Evolutionary conservation across 139 green algal species (phyloP).

Genomic region (Yamagishiella unicocca): DNA sequence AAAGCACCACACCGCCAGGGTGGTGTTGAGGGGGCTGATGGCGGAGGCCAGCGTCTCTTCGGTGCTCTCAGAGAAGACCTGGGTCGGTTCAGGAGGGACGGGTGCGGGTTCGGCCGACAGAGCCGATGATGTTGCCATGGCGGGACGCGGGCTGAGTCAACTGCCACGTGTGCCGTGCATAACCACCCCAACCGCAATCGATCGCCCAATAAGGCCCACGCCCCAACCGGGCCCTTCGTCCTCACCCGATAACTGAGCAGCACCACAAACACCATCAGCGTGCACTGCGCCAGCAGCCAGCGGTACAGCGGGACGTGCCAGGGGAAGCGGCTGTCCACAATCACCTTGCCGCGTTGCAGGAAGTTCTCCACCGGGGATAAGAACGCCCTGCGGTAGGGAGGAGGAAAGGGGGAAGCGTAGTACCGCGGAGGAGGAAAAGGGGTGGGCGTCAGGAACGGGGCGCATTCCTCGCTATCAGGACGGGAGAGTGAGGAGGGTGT

Average conservation of each 20-base stretch:
- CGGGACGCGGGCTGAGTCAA: no score
- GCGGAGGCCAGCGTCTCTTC: not conserved
- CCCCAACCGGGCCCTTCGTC: not conserved
- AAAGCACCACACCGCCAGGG: conserved; percentile 25
- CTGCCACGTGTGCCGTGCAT: no score
- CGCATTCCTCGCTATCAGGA: no score
- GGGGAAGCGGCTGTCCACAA: conserved; percentile 31
- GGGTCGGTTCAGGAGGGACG: not conserved
- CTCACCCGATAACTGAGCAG: conserved; percentile 11
- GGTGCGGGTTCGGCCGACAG: no score
- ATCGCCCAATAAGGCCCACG: not conserved
- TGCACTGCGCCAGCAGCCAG: conserved; percentile 11
- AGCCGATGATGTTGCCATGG: no score
- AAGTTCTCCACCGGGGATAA: conserved; percentile 13
- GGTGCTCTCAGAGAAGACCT: conserved; percentile 1
- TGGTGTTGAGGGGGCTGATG: not conserved
- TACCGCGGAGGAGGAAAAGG: no score
- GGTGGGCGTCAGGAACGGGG: no score
- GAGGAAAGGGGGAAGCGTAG: not conserved
- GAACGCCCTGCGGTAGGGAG: conserved; percentile 4
- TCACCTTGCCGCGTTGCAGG: conserved; percentile 18
- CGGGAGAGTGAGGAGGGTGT: no score
- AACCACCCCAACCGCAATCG: not conserved
- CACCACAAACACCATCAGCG: not conserved
- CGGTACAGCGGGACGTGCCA: conserved; percentile 29